A percentile compares a stretch with the other conserved stretches of the same genome.
phyloP scores from a whole-genome alignment of 1,284 basidiomycete species.

The Pyrrhoderma lamaoense region DNA sequence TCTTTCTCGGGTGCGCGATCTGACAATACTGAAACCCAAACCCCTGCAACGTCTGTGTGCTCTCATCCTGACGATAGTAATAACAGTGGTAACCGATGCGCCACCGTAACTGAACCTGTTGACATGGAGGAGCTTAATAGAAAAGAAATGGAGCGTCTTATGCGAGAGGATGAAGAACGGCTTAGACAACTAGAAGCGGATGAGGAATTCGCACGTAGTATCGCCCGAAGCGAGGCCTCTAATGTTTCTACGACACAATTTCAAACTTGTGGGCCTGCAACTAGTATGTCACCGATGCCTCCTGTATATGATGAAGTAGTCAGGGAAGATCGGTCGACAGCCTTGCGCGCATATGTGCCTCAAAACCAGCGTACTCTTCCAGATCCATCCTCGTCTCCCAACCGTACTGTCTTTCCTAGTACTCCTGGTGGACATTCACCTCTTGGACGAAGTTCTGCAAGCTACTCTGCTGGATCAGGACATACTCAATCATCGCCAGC shows the following conservation, averaged over 20 bases:
- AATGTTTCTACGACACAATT: neutral
- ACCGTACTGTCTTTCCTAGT: too few relatives aligned
- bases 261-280: neutral
- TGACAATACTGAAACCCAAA: neutral
- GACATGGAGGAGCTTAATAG: conserved; percentile 2
- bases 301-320: neutral
- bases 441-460: neutral
- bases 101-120: neutral
- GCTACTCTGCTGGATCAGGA: neutral
- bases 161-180: conserved; percentile 7
- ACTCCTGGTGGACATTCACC: too few relatives aligned
- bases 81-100: neutral
- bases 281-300: neutral
- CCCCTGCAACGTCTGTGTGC: conserved; percentile 1
- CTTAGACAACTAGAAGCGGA: conserved; percentile 11
- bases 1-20: neutral
- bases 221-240: conserved; percentile 5
- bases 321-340: neutral
- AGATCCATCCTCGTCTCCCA: neutral
- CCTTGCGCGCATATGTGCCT: neutral
- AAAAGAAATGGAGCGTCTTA: neutral
- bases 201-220: conserved; percentile 13
- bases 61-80: neutral
- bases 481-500: too few relatives aligned
- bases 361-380: neutral